Percentiles rank a stretch among this genome's conserved stretches.
Evolutionary conservation across 495 filamentous ascomycete genomes (phyloP).

Genomic region (Daldinia loculata): DNA sequence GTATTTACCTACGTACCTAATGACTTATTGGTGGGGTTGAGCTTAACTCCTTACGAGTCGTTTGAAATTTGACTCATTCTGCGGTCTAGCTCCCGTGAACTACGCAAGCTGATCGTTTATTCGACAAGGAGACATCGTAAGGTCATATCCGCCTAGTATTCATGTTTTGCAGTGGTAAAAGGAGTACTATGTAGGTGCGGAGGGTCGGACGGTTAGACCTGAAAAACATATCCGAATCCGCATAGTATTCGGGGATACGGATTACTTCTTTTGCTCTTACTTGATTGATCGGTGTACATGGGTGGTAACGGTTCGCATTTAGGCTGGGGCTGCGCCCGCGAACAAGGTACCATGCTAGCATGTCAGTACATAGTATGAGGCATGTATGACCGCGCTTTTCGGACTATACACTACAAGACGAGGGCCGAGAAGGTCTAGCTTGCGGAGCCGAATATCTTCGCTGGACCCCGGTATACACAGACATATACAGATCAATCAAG

Average conservation of each 20-base stretch:
- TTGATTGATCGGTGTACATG: background rate
- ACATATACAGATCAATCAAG: background rate
- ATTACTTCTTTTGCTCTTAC: background rate
- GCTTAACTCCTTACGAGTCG: background rate
- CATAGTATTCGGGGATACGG: background rate
- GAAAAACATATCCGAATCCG: background rate
- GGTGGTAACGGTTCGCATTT: background rate
- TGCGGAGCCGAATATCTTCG: background rate
- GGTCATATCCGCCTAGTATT: background rate
- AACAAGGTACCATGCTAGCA: background rate
- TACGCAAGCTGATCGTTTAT: background rate
- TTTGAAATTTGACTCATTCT: background rate
- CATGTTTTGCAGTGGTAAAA: background rate
- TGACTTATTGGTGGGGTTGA: background rate
- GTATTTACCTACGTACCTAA: background rate
- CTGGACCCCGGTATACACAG: background rate
- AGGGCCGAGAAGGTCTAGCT: conserved; percentile 1
- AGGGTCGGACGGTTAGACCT: background rate
- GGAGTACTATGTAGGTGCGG: background rate
- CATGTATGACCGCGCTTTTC: background rate
- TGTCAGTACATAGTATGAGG: background rate
- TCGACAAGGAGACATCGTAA: background rate
- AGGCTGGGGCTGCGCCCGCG: background rate
- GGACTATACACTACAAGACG: background rate
- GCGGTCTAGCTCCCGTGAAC: background rate